Evolutionary conservation across 352 stramenopile species (phyloP), one percentile per base, ranked within the genome.

Genomic region (Pythium coloratum): DNA sequence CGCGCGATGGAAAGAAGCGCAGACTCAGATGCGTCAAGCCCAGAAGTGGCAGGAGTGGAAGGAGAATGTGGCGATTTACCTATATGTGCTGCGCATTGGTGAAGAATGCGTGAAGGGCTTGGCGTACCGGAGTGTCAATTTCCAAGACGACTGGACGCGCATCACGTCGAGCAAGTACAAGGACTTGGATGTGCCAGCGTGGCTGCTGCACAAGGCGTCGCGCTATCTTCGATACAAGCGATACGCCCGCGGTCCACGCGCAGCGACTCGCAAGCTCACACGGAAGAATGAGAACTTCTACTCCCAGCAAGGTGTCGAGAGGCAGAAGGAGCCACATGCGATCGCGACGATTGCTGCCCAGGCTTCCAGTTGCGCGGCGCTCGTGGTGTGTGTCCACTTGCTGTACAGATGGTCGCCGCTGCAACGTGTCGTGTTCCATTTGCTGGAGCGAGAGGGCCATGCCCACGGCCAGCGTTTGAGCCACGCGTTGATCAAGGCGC

Each of bases 211-310:
- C 12, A 92, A 92, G 59, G 88, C 88, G 4, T 86, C 83, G 40
- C 81, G 88, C 2, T 96, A 96, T 51, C 60, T 95, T 64, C 86
- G 88, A 0, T 93, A 93, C 62, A 96, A 96, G 66, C 73, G 88
- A 5, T 96, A 96, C 47, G 73, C 85, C 7, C 77, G 88, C 56
- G 88, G 85, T 13, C 88, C 88, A 24, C 78, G 81, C 30, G 84
- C 81, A 10, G 76, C 86, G 1, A 56, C 70, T 3, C 77, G 88
- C 1, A 86, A 88, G 26, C 67, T 81, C 18, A 63, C 75, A 32
- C 81, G 86, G 4, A 96, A 94, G 67, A 76, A 78, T 0, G 77
- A 76, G n/a, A 87, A 84, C 32, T 94, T 94, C 38, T 92, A 94
- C 58, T 92, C 86, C 0, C 84, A 90, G 56, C 78, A 89, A 68